Base-by-base conservation (phyloP, 768 basidiomycete genomes). In the Mycena galericulata region DNA sequence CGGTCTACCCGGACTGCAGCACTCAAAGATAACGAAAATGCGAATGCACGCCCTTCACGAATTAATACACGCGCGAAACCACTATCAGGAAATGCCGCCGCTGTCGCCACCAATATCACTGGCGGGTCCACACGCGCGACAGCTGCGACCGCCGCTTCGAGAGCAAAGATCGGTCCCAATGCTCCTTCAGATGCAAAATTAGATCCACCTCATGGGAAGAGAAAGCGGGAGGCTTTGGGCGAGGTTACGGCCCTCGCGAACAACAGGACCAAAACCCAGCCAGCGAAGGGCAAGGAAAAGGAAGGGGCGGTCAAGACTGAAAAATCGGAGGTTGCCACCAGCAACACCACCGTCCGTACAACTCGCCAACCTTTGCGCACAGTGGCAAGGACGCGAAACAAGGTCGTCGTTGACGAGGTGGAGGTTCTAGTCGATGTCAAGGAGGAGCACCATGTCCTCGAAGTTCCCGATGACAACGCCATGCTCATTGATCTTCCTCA, bases 11-110 rank as follows among this genome's bases (percentile, higher is more conserved):
- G 88, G 71, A 80, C 80, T 27, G 79, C 84, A 62, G 83, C 86
- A 53, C 83, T 82, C 74, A 89, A 88, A 76, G 88, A 90, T 76
- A 86, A 81, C 76, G 92, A 93, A 85, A 93, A 92, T 76, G 88
- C 88, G 62, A 88, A 87, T 75, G 88, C 90, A 58, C 88, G 89
- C 65, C 87, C 87, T 46, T 84, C 87, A 65, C 83, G 88, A 78
- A 81, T 88, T 54, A 81, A 84, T 50, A 87, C 90, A 68, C 90
- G 89, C 78, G 82, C 87, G 76, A 91, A 90, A 80, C 81, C 83
- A 67, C 82, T 86, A 17, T 81, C 86, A 47, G 71, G 80, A 24
- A 78, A 81, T 70, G 79, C 84, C 69, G 80, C 80, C 50, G 75
- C 81, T 69, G 74, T 73, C 38, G 80, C 84, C 14, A 76, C 68